These are phyloP conservation scores for Hypericum perforatum DNA, from an alignment of 345 rosid genomes.

Conservation along the genomic window DNA sequence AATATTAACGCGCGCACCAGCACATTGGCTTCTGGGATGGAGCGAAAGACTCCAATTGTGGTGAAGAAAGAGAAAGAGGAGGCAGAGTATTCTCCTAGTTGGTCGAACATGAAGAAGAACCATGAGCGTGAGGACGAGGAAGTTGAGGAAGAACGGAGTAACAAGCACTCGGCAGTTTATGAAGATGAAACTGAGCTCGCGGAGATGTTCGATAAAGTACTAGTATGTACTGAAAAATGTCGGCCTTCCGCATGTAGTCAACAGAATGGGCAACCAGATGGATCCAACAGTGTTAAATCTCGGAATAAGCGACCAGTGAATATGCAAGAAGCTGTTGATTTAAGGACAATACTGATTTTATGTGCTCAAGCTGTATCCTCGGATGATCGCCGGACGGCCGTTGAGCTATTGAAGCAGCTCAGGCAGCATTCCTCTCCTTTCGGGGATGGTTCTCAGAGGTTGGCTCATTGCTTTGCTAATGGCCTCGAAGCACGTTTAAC, in stretches of 20 bases:
- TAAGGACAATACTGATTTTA: constrained; percentile 59
- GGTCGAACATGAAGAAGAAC: not conserved
- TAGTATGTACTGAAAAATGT: constrained; percentile 29
- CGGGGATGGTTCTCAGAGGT: constrained; percentile 81
- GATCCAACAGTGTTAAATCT: constrained; percentile 32
- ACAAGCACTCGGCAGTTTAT: constrained; percentile 1
- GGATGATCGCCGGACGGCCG: constrained; percentile 50
- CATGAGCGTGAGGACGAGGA: not conserved
- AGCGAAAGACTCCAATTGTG: not conserved
- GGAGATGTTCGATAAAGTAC: constrained; percentile 46
- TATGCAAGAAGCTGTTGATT: constrained; percentile 68
- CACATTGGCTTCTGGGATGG: not conserved
- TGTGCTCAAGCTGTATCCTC: constrained; percentile 89
- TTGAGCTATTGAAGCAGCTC: constrained; percentile 68
- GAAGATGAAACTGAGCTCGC: not conserved
- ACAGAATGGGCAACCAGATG: constrained; percentile 30
- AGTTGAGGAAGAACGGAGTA: not conserved
- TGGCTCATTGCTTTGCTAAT: constrained; percentile 75
- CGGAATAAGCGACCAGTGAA: constrained; percentile 39
- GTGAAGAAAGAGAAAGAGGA: not conserved
- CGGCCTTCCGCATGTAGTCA: constrained; percentile 10
- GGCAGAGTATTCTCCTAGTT: not conserved
- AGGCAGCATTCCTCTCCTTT: constrained; percentile 65
- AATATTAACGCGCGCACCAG: no score
- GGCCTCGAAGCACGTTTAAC: constrained; percentile 79